phyloP scores from a whole-genome alignment of 805 yeast genomes.

The Yarrowia hollandica region DNA sequence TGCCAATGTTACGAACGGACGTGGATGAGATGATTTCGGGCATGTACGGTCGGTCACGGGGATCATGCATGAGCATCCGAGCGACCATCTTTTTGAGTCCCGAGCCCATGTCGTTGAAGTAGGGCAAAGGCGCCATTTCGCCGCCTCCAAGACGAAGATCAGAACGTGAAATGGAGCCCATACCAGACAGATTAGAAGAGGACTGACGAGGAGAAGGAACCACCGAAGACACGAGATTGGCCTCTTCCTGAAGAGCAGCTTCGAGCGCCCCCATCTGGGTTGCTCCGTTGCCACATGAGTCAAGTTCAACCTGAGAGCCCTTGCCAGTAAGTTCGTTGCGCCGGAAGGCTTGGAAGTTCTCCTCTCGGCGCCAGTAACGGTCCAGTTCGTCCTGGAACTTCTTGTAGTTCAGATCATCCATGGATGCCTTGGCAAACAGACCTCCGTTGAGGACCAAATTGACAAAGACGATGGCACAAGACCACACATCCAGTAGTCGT shows the following conservation, averaged over 20 bases:
- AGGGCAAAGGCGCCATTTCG: conserved; percentile 32
- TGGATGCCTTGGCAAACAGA: conserved; percentile 39
- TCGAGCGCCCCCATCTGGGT: conserved; percentile 24
- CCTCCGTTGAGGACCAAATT: conserved; percentile 58
- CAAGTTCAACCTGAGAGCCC: conserved; percentile 8
- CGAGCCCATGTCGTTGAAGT: conserved; percentile 35
- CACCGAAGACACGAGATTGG: conserved; percentile 14
- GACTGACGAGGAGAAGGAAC: conserved; percentile 23
- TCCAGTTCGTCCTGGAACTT: conserved; percentile 31
- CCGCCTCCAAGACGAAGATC: conserved; percentile 24
- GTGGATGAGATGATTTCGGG: conserved; percentile 30
- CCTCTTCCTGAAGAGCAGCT: conserved; percentile 27
- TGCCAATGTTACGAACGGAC: conserved; percentile 32
- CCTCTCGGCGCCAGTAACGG: conserved; percentile 31
- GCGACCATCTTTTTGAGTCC: conserved; percentile 34
- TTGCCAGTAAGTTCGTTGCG: conserved; percentile 17
- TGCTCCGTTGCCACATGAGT: conserved; percentile 18
- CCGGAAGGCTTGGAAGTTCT: conserved; percentile 21
- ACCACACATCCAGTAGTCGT: conserved; percentile 83
- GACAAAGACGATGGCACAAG: conserved; percentile 90
- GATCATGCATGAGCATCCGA: conserved; percentile 34
- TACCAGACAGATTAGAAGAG: conserved; percentile 3
- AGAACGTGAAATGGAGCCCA: conserved; percentile 24
- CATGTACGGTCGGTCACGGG: conserved; percentile 31
- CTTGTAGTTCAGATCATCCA: conserved; percentile 35